Base-by-base conservation (phyloP, 768 basidiomycete genomes). In the Terana coerulea region DNA sequence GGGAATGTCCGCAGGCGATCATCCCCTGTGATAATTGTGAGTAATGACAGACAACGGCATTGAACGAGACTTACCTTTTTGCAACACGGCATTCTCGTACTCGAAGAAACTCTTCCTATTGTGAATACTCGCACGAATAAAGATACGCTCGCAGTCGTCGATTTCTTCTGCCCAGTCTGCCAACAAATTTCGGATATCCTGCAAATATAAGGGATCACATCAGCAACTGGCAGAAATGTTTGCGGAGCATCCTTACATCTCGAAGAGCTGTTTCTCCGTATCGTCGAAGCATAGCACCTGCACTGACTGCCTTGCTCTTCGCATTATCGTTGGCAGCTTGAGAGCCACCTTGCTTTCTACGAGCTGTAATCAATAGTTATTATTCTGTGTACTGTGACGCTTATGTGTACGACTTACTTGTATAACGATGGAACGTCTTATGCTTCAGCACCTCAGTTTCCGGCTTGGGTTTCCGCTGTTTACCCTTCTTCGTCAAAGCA, bases 351-450 rank as follows among this genome's bases (percentile, higher is more conserved):
- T 99, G 97, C 66, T 98, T 98, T 58, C 91, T 78, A 57, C 97
- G 91, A 28, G 97, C 95, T 98, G 52, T 17, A 21, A 30, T 28
- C 5, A 22, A 2, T 22, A 9, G 19, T 54, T 9, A 54, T n/a
- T 21, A 11, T 4, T 14, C 3, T 10, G n/a, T 25, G 17, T 6
- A 12, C 3, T 4, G 6, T 19, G 14, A 19, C 30, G 21, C 29
- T 9, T 17, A 36, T 7, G 44, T 14, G 28, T 37, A 12, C 31
- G 12, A 34, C 22, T 36, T 3, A 97, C 95, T 98, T 0, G 97
- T 99, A 67, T 99, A 99, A 1, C 97, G 85, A 68, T 98, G 97
- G 66, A 98, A 98, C 1, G 97, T 98, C 69, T 98, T 99, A 62
- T 94, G 91, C 57, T 75, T 74, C 35, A 99, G 57, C 1, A 98